Percentiles rank a stretch among this genome's conserved stretches.
Evolutionary conservation across 2,329 filamentous ascomycete genomes (phyloP).

Genomic region (Chrysoporthe deuterocubensis): DNA sequence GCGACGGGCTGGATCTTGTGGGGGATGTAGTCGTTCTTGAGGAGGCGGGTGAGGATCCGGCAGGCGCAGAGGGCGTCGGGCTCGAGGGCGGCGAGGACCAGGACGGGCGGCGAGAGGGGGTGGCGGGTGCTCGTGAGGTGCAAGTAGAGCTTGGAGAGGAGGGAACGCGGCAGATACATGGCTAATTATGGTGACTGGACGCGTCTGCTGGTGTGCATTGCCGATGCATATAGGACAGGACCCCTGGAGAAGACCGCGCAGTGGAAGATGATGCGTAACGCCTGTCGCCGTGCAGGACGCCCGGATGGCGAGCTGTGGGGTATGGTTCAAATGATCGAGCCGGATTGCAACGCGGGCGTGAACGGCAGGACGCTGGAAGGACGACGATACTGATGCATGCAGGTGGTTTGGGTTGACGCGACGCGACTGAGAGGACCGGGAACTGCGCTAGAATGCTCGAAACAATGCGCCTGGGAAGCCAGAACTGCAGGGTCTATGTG

Average conservation of each 20-base stretch:
- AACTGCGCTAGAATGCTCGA: conserved; percentile 21
- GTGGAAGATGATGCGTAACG: background rate
- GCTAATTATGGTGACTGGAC: conserved; percentile 34
- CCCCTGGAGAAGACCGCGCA: conserved; percentile 9
- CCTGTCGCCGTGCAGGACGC: background rate
- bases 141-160: conserved; percentile 89
- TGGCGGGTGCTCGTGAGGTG: conserved; percentile 87
- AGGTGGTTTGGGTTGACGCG: conserved; percentile 21
- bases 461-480: conserved; percentile 14
- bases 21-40: conserved; percentile 96
- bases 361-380: background rate
- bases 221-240: conserved; percentile 38
- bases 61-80: conserved; percentile 95
- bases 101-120: conserved; percentile 86
- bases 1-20: conserved; percentile 96
- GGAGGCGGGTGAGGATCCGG: conserved; percentile 87
- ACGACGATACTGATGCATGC: conserved; percentile 18
- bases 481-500: background rate
- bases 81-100: conserved; percentile 91
- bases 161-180: conserved; percentile 93
- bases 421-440: conserved; percentile 18
- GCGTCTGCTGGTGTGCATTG: conserved; percentile 39
- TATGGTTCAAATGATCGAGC: background rate
- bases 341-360: background rate
- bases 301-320: background rate